A percentile compares a stretch with the other conserved stretches of the same genome.
Conservation (phyloP, 2,329 filamentous ascomycete genomes). For the Penicillium brasilianum region DNA sequence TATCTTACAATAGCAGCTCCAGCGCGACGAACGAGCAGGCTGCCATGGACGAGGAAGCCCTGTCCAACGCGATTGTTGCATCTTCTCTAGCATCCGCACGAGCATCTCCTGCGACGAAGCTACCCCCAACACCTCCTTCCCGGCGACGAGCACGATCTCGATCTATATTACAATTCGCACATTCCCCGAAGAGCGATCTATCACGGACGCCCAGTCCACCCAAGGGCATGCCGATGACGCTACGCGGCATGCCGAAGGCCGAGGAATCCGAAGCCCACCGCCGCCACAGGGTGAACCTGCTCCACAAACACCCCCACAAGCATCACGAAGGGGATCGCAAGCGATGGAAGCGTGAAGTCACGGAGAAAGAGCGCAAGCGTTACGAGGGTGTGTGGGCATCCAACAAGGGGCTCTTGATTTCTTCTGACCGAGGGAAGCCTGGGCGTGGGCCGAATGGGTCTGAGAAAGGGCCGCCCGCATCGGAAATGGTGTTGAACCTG, state of each 20-base stretch:
- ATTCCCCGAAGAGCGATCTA: constrained; percentile 36
- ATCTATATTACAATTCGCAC: constrained; percentile 42
- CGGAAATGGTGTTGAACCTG: constrained; percentile 51
- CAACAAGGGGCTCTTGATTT: constrained; percentile 51
- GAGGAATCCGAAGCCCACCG: constrained; percentile 40
- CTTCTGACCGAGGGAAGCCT: constrained; percentile 18
- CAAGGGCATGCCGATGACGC: constrained; percentile 48
- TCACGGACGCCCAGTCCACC: constrained; percentile 43
- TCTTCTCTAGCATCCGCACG: constrained; percentile 53
- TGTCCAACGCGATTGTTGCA: constrained; percentile 54
- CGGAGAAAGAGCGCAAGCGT: constrained; percentile 52
- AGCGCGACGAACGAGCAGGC: constrained; percentile 31
- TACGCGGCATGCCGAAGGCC: constrained; percentile 45
- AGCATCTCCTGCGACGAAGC: constrained; percentile 45
- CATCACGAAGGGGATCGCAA: constrained; percentile 56
- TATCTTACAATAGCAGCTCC: constrained; percentile 33
- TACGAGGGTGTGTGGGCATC: constrained; percentile 59
- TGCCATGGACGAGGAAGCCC: constrained; percentile 43
- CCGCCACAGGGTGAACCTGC: constrained; percentile 42
- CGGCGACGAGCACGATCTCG: constrained; percentile 45
- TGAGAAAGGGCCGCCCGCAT: constrained; percentile 32
- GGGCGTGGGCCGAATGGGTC: constrained; percentile 17
- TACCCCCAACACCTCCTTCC: constrained; percentile 44
- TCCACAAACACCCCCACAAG: constrained; percentile 54
- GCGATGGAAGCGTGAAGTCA: constrained; percentile 51